phyloP scores from a whole-genome alignment of 768 basidiomycete genomes.

The Boletus reticuloceps region DNA sequence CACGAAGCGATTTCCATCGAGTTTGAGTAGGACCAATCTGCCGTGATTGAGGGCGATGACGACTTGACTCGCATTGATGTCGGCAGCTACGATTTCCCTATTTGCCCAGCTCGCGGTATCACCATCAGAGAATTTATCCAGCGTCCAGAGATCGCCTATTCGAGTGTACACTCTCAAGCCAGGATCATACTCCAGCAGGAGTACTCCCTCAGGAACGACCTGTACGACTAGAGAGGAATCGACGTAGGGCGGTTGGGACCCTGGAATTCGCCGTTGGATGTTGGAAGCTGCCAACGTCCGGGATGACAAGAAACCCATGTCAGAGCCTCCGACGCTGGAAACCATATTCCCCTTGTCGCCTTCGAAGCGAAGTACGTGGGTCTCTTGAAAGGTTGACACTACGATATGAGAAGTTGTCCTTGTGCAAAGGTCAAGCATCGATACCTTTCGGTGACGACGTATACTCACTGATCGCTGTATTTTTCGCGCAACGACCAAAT shows the following conservation, averaged over 20 bases:
- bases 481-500: slow-evolving; percentile 59
- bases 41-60: slow-evolving; percentile 58
- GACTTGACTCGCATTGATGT: slow-evolving; percentile 66
- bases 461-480: slow-evolving; percentile 49
- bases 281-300: slow-evolving; percentile 68
- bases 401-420: slow-evolving; percentile 59
- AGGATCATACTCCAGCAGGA: slow-evolving; percentile 55
- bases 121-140: slow-evolving; percentile 27
- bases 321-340: slow-evolving; percentile 33
- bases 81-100: slow-evolving; percentile 63
- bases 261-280: slow-evolving; percentile 36
- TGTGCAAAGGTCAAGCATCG: background rate
- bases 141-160: slow-evolving; percentile 40
- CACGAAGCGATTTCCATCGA: slow-evolving; percentile 41
- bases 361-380: slow-evolving; percentile 53
- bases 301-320: slow-evolving; percentile 47
- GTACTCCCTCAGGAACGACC: slow-evolving; percentile 58
- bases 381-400: slow-evolving; percentile 56
- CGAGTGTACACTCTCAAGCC: slow-evolving; percentile 40
- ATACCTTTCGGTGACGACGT: background rate
- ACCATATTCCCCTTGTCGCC: slow-evolving; percentile 14
- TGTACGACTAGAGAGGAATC: slow-evolving; percentile 66
- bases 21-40: slow-evolving; percentile 47
- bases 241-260: slow-evolving; percentile 29
- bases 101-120: slow-evolving; percentile 20